Conservation (phyloP, 441 rosid species). For the Raphanus hybrid region DNA sequence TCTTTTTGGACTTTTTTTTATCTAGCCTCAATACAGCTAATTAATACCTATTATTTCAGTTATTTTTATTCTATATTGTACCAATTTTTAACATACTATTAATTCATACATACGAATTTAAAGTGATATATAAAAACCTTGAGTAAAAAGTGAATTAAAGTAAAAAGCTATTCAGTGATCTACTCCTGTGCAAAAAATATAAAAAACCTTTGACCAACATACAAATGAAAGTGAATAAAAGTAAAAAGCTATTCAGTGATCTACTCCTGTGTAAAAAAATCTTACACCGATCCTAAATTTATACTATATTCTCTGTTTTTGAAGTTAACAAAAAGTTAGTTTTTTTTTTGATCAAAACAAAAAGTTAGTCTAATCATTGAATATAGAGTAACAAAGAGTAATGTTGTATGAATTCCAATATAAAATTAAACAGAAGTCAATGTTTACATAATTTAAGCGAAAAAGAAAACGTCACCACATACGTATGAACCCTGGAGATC, state of each 20-base stretch:
- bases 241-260: background rate
- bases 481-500: slow-evolving; percentile 22
- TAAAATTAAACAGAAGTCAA: slow-evolving; percentile 19
- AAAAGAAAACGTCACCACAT: slow-evolving; percentile 33
- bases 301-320: background rate
- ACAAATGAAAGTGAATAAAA: background rate
- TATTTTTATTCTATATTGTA: no score
- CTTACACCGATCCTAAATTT: background rate
- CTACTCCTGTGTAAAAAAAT: background rate
- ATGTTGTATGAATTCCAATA: background rate
- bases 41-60: no score
- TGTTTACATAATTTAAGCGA: slow-evolving; percentile 11
- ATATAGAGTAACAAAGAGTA: background rate
- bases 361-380: no score
- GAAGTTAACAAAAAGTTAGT: no score
- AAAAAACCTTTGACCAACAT: no score
- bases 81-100: no score
- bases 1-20: background rate
- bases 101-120: no score
- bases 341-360: no score
- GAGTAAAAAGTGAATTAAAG: no score
- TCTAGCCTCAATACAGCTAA: background rate
- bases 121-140: no score
- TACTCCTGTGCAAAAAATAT: no score
- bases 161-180: no score